Conservation (phyloP, 129 eudicot genomes). For the Cynara cardunculus region DNA sequence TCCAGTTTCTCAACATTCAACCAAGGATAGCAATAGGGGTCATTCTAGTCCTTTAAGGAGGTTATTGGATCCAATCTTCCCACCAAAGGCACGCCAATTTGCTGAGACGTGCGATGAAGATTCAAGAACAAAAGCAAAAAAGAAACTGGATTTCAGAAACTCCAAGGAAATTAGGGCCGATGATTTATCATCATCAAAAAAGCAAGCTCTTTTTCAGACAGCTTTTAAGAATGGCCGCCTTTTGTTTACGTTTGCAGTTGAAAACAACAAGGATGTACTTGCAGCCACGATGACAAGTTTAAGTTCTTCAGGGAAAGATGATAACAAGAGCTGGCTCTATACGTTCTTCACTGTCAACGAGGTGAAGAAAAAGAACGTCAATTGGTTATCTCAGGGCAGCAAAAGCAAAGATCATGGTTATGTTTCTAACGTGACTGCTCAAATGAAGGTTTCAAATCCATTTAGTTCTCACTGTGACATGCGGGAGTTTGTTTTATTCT, state of each 20-base stretch:
- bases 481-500: constrained; percentile 59
- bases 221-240: constrained; percentile 72
- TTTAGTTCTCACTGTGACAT: neutral
- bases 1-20: constrained; percentile 21
- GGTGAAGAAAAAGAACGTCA: constrained; percentile 55
- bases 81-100: constrained; percentile 33
- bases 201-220: constrained; percentile 75
- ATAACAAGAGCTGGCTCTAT: constrained; percentile 41
- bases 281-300: constrained; percentile 62
- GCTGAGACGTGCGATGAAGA: constrained; percentile 28
- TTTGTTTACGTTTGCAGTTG: constrained; percentile 77
- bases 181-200: constrained; percentile 19
- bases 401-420: constrained; percentile 47
- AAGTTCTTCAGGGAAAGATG: constrained; percentile 39
- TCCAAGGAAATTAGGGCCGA: constrained; percentile 24
- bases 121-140: constrained; percentile 26
- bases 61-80: constrained; percentile 66
- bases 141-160: constrained; percentile 22
- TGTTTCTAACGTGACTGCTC: constrained; percentile 69
- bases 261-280: constrained; percentile 53
- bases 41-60: constrained; percentile 78
- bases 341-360: constrained; percentile 73
- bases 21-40: constrained; percentile 27
- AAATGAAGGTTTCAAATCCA: constrained; percentile 69
- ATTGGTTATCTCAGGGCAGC: constrained; percentile 54